Evolutionary conservation across 257 asterid genomes (phyloP), one percentile per base, ranked within the genome.

Genomic region (Schizonepeta tenuifolia): DNA sequence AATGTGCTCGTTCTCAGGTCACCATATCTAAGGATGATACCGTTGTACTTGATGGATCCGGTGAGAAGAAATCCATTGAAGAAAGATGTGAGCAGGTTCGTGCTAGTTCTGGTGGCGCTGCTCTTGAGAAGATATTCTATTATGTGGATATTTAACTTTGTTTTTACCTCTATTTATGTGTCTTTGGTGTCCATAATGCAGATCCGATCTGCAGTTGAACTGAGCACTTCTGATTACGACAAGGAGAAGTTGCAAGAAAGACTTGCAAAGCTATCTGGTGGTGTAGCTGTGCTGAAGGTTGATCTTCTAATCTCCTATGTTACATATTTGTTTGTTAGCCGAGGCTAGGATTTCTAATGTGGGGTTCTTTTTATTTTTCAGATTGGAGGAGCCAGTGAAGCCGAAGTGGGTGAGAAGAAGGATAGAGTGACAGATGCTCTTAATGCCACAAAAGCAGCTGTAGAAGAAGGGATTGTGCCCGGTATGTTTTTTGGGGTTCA

Each of bases 341-440:
- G 4, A 2, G 26, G 21, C 3, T 0, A 1, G 14, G 1, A 0
- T 17, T 6, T 1, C 10, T 17, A 15, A 40, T 57, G 11, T 2
- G 1, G 4, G 51, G 14, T 14, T 18, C 9, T 7, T 28, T 11
- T 70, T 65, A 41, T 33, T 31, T 72, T 72, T 68, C 79, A 94
- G 99, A 88, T 94, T 74, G 99, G 99, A 35, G 99, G 99, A 64
- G 97, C 96, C 20, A 94, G 99, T 83, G 99, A 94, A 82, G 85
- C 87, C 3, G 99, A 94, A 77, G 99, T 94, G 73, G 73, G 97
- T 31, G 99, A 94, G 90, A 94, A 87, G 80, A 94, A 94, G 74
- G 99, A 94, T 38, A 84, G 99, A 58, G 99, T 95, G 28, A 92
- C 94, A 0, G 99, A 95, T 73, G 99, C 99, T 70, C 68, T 94